phyloP scores from a whole-genome alignment of 768 basidiomycete genomes.

The Suillus paluster region DNA sequence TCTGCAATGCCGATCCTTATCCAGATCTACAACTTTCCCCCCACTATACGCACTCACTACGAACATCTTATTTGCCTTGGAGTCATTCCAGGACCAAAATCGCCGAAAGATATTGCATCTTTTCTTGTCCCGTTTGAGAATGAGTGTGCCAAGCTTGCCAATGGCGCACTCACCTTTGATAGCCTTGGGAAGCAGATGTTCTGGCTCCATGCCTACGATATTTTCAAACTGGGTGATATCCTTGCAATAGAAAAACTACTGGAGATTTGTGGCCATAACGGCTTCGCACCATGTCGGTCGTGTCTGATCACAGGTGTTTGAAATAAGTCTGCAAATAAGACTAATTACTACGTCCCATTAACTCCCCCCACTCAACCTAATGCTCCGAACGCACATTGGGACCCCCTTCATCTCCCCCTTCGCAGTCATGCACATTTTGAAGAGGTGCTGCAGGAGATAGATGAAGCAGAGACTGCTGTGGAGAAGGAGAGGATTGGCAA shows the following conservation, averaged over 20 bases:
- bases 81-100: slow-evolving; percentile 40
- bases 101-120: slow-evolving; percentile 36
- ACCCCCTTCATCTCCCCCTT: slow-evolving; percentile 37
- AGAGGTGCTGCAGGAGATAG: slow-evolving; percentile 25
- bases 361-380: not conserved
- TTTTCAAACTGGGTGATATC: slow-evolving; percentile 40
- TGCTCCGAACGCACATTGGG: slow-evolving; percentile 1
- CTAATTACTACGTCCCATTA: slow-evolving; percentile 12
- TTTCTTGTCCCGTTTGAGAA: slow-evolving; percentile 35
- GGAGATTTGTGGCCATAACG: slow-evolving; percentile 43
- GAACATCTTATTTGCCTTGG: slow-evolving; percentile 33
- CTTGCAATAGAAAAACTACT: slow-evolving; percentile 34
- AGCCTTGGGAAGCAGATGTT: slow-evolving; percentile 11
- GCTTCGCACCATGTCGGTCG: slow-evolving; percentile 34
- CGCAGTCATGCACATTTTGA: slow-evolving; percentile 36
- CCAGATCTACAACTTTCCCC: not conserved
- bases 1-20: not conserved
- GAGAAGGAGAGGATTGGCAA: slow-evolving; percentile 28
- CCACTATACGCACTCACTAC: not conserved
- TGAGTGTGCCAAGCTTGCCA: slow-evolving; percentile 16
- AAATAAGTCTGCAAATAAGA: slow-evolving; percentile 9
- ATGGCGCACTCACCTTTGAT: slow-evolving; percentile 18
- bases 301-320: slow-evolving; percentile 24
- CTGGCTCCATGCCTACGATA: slow-evolving; percentile 14
- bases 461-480: slow-evolving; percentile 23